Base-by-base conservation (phyloP, 2,329 filamentous ascomycete genomes). In the Penicillium thymicola region DNA sequence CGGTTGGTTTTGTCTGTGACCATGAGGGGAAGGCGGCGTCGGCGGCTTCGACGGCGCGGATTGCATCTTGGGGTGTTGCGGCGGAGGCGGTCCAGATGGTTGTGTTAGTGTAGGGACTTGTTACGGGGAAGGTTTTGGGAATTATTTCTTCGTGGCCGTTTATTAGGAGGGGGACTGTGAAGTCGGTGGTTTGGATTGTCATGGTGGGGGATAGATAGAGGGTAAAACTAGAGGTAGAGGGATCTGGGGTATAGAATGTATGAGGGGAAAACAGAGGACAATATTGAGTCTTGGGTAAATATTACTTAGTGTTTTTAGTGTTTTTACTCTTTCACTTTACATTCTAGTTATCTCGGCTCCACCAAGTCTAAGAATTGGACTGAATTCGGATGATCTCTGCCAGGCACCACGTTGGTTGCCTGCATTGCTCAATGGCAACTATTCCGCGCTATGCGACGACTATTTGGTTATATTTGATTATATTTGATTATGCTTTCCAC, bases 21-120 rank as follows among this genome's bases (percentile, higher is more conserved):
- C 89, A 94, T 51, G 80, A 72, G 45, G 81, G 81, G 70, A 89
- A 86, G 1, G 89, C 89, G 2, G 78, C 75, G 10, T 83, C 75
- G 1, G 89, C 88, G 11, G 86, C 84, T 21, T 77, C 71, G 28
- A 81, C 71, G 32, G 85, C 85, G 41, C 70, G 67, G 18, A 71
- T 60, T 18, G 71, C 70, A 62, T 73, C 68, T 44, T 67, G 43
- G 4, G 47, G 83, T 79, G 57, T 65, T 18, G 81, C 82, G n/a
- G 80, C 79, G 47, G 81, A 82, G 43, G 80, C 75, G 55, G 81
- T 75, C 71, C 86, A 80, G 46, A 84, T 74, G 28, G 79, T 64
- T 67, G 81, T 56, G 76, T 83, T 65, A 51, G 77, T 78, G 21
- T 72, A 70, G 5, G 87, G 87, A 27, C 79, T 83, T 56, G 78